Evolutionary conservation across 2,329 filamentous ascomycete species (phyloP), one percentile per base, ranked within the genome.

Genomic region (Cladophialophora carrionii): DNA sequence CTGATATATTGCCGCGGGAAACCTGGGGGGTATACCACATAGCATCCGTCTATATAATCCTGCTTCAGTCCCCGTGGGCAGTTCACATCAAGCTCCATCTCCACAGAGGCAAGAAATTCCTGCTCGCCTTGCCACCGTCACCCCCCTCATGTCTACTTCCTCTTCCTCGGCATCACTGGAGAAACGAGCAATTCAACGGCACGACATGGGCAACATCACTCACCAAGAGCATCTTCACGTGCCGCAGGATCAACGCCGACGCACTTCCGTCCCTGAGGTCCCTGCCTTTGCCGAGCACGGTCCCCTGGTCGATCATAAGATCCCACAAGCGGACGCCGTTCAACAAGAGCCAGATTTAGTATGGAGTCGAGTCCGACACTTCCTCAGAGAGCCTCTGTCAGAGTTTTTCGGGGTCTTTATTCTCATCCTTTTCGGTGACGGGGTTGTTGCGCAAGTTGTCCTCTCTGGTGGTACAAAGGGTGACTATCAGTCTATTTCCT

Each of bases 381-480:
- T 76, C 31, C 78, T 84, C 43, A 81, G 83, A 64, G 87, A 89
- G 67, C 83, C 83, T 1, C 85, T 90, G 69, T 85, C 86, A 0
- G 87, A 90, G 70, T 90, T 90, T 76, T 83, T 88, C 57, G 88
- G 87, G 7, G 88, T 85, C 12, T 87, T 91, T 78, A 82, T 88
- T 61, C 76, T 91, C 67, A 80, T 91, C 64, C 76, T 90, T 48
- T 91, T 91, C 71, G 88, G 88, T 3, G 85, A 90, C 66, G 88
- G 87, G n/a, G 85, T 86, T 61, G 86, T 90, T 22, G 88, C 88
- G 2, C 89, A 91, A 74, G 88, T 90, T 0, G 78, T 86, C 0
- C 80, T 91, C 12, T 87, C 85, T 64, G 69, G 74, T 49, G 73
- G 71, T n/a, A 66, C 75, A 59, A 79, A 78, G 63, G 79, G 79